phyloP scores from a whole-genome alignment of 192 early-diverging fungal genomes.

The Coemansia sp. region DNA sequence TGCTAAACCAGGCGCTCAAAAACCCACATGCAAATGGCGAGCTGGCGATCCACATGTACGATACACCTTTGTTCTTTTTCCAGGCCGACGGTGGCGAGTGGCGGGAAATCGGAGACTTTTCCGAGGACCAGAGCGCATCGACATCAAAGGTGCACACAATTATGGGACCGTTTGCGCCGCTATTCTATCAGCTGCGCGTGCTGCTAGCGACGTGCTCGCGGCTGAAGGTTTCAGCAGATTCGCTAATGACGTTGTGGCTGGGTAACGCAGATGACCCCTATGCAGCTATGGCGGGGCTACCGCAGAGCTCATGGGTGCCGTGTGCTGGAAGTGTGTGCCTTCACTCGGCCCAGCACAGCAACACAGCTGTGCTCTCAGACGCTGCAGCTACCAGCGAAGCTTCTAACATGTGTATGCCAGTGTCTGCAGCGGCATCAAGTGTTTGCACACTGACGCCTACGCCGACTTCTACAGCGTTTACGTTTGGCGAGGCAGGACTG shows the following conservation, averaged over 20 bases:
- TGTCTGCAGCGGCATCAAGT: conserved; percentile 39
- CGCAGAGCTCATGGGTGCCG: conserved; percentile 42
- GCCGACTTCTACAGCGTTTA: conserved; percentile 41
- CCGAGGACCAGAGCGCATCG: conserved; percentile 41
- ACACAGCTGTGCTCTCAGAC: not conserved
- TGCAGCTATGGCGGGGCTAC: conserved; percentile 27
- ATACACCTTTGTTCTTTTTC: conserved; percentile 38
- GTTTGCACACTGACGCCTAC: conserved; percentile 48
- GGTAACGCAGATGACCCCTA: conserved; percentile 55
- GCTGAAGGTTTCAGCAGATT: conserved; percentile 45
- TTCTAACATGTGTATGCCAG: conserved; percentile 17
- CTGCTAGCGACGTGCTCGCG: conserved; percentile 50
- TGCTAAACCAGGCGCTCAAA: conserved; percentile 38
- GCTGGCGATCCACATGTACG: conserved; percentile 50
- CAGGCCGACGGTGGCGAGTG: conserved; percentile 40
- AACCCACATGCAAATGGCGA: conserved; percentile 47
- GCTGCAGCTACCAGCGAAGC: not conserved
- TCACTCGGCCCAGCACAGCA: conserved; percentile 20
- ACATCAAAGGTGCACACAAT: conserved; percentile 38
- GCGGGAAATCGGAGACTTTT: conserved; percentile 48
- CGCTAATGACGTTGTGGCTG: conserved; percentile 50
- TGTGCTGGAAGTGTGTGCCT: conserved; percentile 32
- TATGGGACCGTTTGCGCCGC: conserved; percentile 32
- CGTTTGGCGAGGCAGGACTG: conserved; percentile 20
- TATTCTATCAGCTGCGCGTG: conserved; percentile 49